Evolutionary conservation across 2,329 filamentous ascomycete species (phyloP), one percentile per base, ranked within the genome.

Genomic region (Fusarium nelsonii): DNA sequence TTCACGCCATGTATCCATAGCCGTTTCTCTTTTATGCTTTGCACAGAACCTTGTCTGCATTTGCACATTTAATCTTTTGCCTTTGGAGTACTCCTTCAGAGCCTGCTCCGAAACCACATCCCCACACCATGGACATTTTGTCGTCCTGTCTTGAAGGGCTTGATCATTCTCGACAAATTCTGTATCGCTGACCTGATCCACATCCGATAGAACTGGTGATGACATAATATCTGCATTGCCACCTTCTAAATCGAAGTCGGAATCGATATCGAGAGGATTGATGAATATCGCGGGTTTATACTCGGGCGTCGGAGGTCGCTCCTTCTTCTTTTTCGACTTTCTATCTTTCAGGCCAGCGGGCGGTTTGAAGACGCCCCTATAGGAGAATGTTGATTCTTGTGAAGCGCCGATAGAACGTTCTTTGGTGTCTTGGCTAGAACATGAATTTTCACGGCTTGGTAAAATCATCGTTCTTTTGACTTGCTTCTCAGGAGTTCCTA

Each of bases 121-220:
- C 15, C 87, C 84, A 75, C 92, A 95, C 81, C 92, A 87, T 2
- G 91, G 90, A 74, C 92, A 95, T 23, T 81, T 71, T 12, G 83
- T 73, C 11, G 54, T 69, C 11, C 55, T 46, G 15, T 51, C 56
- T 7, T 62, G 23, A 4, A 36, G 36, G 9, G 28, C 53, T 33
- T 56, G 63, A 6, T 59, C 46, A 16, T 64, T 41, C 6, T 68
- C 54, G 12, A 37, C 45, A 9, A 57, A 52, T 51, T 59, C 49
- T 16, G 48, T 48, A 23, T 63, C 58, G 36, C 49, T 63, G 32
- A 46, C 53, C 11, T 50, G 45, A 39, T 74, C 72, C 23, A 62
- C 43, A 45, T 72, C 68, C 16, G 68, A 72, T 9, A 74, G 45
- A 28, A 55, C 18, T 39, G 45, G 60, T 6, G 59, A 61, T 23